phyloP scores from a whole-genome alignment of 805 yeast genomes.

The Cyberlindnera misumaiensis region DNA sequence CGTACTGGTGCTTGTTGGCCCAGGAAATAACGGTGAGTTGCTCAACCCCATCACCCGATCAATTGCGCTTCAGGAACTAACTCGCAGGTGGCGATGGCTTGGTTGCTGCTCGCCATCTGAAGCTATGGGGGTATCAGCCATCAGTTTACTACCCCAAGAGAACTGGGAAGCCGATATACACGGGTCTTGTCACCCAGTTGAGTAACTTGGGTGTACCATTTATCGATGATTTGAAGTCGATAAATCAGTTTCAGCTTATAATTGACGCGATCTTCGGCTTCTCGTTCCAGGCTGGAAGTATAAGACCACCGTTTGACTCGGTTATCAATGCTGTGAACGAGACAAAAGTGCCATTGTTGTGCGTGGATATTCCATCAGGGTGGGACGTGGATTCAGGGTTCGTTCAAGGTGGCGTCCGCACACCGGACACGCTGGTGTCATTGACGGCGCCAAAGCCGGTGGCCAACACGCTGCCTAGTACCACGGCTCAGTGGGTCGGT shows the following conservation, averaged over 20 bases:
- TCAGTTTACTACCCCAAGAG: slow-evolving; percentile 73
- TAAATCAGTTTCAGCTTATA: slow-evolving; percentile 29
- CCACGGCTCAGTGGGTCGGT: slow-evolving; percentile 66
- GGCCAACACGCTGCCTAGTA: slow-evolving; percentile 36
- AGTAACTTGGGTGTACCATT: slow-evolving; percentile 55
- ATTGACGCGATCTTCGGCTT: slow-evolving; percentile 91
- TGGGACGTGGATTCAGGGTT: slow-evolving; percentile 97
- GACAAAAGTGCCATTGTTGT: slow-evolving; percentile 49
- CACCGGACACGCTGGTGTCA: slow-evolving; percentile 67
- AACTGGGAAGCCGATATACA: slow-evolving; percentile 49
- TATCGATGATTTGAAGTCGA: slow-evolving; percentile 33
- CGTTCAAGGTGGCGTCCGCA: slow-evolving; percentile 33
- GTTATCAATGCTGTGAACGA: slow-evolving; percentile 36
- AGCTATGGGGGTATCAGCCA: slow-evolving; percentile 73
- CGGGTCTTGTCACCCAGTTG: slow-evolving; percentile 60
- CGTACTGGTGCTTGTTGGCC: slow-evolving; percentile 78
- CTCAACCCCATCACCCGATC: not conserved
- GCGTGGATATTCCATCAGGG: slow-evolving; percentile 92
- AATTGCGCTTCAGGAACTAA: not conserved
- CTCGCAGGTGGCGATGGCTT: slow-evolving; percentile 77
- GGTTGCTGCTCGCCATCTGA: slow-evolving; percentile 89
- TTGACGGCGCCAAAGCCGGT: slow-evolving; percentile 95
- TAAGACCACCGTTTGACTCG: slow-evolving; percentile 66
- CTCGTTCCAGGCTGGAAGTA: slow-evolving; percentile 77
- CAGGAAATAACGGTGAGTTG: slow-evolving; percentile 69